Percentiles rank a stretch among this genome's conserved stretches.
Evolutionary conservation across 371 early-diverging fungal species (phyloP).

Genomic region (Coemansia sp.): DNA sequence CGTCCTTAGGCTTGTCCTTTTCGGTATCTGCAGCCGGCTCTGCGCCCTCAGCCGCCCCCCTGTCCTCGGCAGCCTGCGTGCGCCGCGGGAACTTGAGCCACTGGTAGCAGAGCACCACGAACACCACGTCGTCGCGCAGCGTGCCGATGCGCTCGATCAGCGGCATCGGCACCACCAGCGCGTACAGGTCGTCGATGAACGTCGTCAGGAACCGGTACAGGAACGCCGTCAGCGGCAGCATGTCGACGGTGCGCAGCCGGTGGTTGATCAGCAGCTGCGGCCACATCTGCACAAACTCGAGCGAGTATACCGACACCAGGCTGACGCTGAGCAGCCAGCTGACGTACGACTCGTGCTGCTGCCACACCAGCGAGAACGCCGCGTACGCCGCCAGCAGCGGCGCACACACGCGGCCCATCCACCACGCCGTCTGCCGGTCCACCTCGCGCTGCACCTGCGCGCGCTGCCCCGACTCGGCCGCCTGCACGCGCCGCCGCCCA

Average conservation of each 20-base stretch:
- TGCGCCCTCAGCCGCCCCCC: no score
- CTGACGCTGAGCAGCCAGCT: constrained; percentile 64
- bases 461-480: constrained; percentile 1
- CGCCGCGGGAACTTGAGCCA: constrained; percentile 57
- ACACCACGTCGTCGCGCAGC: constrained; percentile 58
- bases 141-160: constrained; percentile 55
- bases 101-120: constrained; percentile 58
- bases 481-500: not conserved
- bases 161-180: constrained; percentile 65
- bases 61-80: constrained; percentile 5
- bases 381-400: constrained; percentile 64
- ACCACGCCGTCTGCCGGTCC: constrained; percentile 51
- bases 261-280: constrained; percentile 61
- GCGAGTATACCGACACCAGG: constrained; percentile 56
- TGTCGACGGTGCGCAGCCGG: constrained; percentile 65
- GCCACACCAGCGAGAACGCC: constrained; percentile 62
- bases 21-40: no score
- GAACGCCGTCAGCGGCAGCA: constrained; percentile 59
- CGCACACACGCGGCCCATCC: constrained; percentile 47
- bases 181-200: constrained; percentile 73
- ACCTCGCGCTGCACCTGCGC: constrained; percentile 46
- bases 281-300: constrained; percentile 66
- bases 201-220: constrained; percentile 56
- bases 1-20: no score
- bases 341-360: constrained; percentile 63